phyloP scores from a whole-genome alignment of 306 rosid species.

The Sesbania bispinosa region DNA sequence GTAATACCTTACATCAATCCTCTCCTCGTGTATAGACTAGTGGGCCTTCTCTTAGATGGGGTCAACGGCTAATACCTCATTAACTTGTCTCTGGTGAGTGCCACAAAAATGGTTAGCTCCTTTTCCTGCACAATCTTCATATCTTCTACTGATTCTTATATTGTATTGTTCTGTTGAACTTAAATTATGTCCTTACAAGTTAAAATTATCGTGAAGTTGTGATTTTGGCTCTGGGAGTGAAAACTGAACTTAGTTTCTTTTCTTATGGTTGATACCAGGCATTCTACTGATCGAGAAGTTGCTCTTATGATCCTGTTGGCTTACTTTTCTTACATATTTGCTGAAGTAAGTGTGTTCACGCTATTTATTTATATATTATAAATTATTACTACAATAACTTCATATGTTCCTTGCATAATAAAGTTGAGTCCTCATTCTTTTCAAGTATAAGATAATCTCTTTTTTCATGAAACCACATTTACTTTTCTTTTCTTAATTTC shows the following conservation, averaged over 20 bases:
- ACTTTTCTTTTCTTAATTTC: no score
- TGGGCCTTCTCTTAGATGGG: no score
- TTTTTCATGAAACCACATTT: no score
- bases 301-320: slow-evolving; percentile 65
- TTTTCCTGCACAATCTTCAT: no score
- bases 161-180: no score
- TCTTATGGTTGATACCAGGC: slow-evolving; percentile 33
- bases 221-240: not conserved
- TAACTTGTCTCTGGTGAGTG: not conserved
- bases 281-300: slow-evolving; percentile 60
- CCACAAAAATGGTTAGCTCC: not conserved
- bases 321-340: slow-evolving; percentile 54
- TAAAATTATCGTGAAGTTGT: not conserved
- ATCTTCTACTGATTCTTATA: no score
- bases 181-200: not conserved
- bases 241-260: not conserved
- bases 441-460: no score
- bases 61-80: not conserved
- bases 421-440: no score
- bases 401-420: no score
- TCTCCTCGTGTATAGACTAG: not conserved
- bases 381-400: no score
- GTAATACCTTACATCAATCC: not conserved
- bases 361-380: no score
- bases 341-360: slow-evolving; percentile 44